phyloP scores from a whole-genome alignment of 2,329 filamentous ascomycete species.

The Apiospora pterosperma region DNA sequence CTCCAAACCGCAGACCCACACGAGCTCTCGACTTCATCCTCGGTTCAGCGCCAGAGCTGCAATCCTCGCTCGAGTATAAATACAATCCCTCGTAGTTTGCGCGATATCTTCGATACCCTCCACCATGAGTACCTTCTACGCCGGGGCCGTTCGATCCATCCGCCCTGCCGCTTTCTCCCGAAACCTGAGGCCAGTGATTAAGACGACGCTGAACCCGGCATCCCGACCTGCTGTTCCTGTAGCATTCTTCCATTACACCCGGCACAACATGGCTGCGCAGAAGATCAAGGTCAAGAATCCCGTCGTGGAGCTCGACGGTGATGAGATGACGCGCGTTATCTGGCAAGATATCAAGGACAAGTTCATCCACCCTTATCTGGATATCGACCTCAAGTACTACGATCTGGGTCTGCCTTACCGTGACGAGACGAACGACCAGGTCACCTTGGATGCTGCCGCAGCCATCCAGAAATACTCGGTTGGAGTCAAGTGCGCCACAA shows the following conservation, averaged over 20 bases:
- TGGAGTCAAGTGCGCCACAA: conserved; percentile 98
- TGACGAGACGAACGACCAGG: conserved; percentile 93
- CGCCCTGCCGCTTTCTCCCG: conserved; percentile 24
- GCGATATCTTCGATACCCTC: background rate
- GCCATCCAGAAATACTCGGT: conserved; percentile 99
- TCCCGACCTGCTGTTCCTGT: conserved; percentile 24
- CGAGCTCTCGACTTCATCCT: background rate
- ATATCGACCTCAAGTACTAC: conserved; percentile 98
- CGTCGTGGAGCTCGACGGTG: conserved; percentile 93
- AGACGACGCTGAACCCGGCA: conserved; percentile 10
- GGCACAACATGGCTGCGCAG: conserved; percentile 55
- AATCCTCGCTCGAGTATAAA: background rate
- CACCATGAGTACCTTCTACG: conserved; percentile 24
- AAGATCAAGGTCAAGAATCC: conserved; percentile 99
- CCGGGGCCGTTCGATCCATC: conserved; percentile 23
- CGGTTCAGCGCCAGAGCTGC: background rate
- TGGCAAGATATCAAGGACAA: conserved; percentile 99
- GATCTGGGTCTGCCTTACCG: conserved; percentile 91
- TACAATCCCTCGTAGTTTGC: background rate
- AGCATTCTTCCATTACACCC: conserved; percentile 30
- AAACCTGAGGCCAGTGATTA: conserved; percentile 22
- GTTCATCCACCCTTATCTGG: conserved; percentile 94
- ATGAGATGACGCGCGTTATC: conserved; percentile 97
- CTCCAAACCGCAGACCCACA: background rate
- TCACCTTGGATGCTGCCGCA: conserved; percentile 91